Conservation (phyloP, 352 stramenopile genomes). For the Pythium vanterpoolii region DNA sequence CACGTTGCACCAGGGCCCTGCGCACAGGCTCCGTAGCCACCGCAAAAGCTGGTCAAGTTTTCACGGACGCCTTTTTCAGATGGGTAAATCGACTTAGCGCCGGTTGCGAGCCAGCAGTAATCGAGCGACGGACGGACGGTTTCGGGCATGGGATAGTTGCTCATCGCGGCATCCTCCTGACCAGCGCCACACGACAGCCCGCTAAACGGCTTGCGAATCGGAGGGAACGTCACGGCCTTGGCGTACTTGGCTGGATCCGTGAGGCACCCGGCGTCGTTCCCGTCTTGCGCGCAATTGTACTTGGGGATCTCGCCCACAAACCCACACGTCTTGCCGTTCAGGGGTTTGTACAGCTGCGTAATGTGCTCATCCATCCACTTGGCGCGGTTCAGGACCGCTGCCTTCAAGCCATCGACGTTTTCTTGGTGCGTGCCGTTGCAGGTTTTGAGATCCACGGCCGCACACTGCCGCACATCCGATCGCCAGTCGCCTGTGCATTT, state of each 20-base stretch:
- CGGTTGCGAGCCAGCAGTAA: constrained; percentile 65
- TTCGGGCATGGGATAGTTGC: constrained; percentile 22
- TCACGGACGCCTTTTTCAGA: constrained; percentile 60
- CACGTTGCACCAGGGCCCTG: constrained; percentile 57
- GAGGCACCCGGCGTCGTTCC: constrained; percentile 59
- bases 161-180: constrained; percentile 17
- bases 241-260: constrained; percentile 58
- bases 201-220: constrained; percentile 46
- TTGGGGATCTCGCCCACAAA: constrained; percentile 59
- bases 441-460: constrained; percentile 42
- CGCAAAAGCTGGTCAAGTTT: constrained; percentile 61
- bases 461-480: constrained; percentile 50
- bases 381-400: constrained; percentile 42
- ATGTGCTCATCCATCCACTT: constrained; percentile 78
- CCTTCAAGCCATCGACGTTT: constrained; percentile 40
- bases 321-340: constrained; percentile 52
- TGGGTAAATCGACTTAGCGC: constrained; percentile 51
- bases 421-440: constrained; percentile 64
- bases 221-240: constrained; percentile 47
- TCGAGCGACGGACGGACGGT: constrained; percentile 55
- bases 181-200: constrained; percentile 32
- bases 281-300: constrained; percentile 64
- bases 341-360: constrained; percentile 57
- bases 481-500: constrained; percentile 59
- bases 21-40: constrained; percentile 54